These are phyloP conservation scores for Candolleomyces eurysporus DNA, from an alignment of 768 basidiomycete genomes.

Conservation along the genomic window DNA sequence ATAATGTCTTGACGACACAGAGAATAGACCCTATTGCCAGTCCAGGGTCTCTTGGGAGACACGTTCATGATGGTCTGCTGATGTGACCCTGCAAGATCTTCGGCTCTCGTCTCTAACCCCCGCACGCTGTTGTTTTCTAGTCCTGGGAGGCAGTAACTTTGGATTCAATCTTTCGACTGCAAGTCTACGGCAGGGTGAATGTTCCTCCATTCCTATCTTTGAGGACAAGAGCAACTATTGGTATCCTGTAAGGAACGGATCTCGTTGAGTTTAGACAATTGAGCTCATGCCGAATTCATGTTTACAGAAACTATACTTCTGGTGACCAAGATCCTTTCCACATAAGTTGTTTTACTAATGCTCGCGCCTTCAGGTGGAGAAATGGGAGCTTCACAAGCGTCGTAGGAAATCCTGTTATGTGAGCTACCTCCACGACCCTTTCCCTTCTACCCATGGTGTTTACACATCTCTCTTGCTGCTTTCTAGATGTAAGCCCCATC, in stretches of 20 bases:
- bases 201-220: constrained; percentile 35
- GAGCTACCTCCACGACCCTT: background rate
- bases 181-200: constrained; percentile 30
- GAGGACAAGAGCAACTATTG: constrained; percentile 39
- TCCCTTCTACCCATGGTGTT: too few relatives aligned
- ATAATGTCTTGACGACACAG: constrained; percentile 35
- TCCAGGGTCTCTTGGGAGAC: constrained; percentile 29
- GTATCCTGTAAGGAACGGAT: constrained; percentile 16
- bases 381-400: constrained; percentile 38
- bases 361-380: constrained; percentile 22
- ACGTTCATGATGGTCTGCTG: constrained; percentile 30
- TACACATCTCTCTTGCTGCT: too few relatives aligned
- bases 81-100: background rate
- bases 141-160: constrained; percentile 39
- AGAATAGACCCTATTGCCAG: constrained; percentile 37
- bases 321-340: constrained; percentile 17
- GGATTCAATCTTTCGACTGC: constrained; percentile 26
- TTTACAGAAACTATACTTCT: constrained; percentile 27
- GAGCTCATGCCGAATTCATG: constrained; percentile 9
- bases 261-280: background rate
- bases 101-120: background rate
- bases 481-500: background rate
- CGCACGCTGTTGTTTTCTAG: constrained; percentile 14
- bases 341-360: background rate
- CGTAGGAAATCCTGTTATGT: constrained; percentile 36